Evolutionary conservation across 169 alveolate species (phyloP).

Genomic region (Cryptosporidium tyzzeri): DNA sequence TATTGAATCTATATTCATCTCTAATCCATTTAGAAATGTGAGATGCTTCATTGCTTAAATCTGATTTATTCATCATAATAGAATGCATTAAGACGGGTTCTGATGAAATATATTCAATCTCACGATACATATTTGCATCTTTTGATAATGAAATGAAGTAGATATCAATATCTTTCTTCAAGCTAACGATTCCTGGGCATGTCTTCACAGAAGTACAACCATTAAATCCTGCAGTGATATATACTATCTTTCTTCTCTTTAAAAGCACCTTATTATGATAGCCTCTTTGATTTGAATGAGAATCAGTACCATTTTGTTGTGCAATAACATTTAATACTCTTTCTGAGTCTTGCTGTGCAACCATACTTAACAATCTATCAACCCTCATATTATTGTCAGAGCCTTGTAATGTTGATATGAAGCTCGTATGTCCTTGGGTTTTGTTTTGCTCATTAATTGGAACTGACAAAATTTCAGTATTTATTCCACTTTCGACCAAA

Average conservation of each 20-base stretch:
- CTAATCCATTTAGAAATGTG: conserved; percentile 65
- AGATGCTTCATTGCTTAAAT: conserved; percentile 30
- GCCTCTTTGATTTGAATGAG: conserved; percentile 15
- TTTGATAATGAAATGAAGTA: conserved; percentile 49
- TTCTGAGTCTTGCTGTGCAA: conserved; percentile 36
- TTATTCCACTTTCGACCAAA: conserved; percentile 45
- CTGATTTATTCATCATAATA: conserved; percentile 24
- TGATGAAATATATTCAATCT: conserved; percentile 45
- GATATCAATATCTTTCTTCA: conserved; percentile 44
- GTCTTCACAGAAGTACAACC: conserved; percentile 61
- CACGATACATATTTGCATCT: conserved; percentile 50
- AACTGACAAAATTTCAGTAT: conserved; percentile 53
- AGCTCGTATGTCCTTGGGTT: conserved; percentile 15
- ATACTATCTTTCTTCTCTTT: conserved; percentile 41
- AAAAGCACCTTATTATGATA: conserved; percentile 14
- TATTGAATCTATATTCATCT: conserved; percentile 57
- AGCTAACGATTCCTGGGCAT: conserved; percentile 56
- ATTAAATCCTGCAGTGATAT: conserved; percentile 64
- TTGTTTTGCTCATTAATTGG: conserved; percentile 19
- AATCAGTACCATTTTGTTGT: background rate
- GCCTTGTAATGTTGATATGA: conserved; percentile 31
- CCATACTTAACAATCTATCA: conserved; percentile 49
- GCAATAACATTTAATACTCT: background rate
- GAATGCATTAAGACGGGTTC: conserved; percentile 42
- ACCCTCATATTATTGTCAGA: conserved; percentile 10